Conservation (phyloP, 1,284 basidiomycete species). For the Paramarasmius palmivorus region DNA sequence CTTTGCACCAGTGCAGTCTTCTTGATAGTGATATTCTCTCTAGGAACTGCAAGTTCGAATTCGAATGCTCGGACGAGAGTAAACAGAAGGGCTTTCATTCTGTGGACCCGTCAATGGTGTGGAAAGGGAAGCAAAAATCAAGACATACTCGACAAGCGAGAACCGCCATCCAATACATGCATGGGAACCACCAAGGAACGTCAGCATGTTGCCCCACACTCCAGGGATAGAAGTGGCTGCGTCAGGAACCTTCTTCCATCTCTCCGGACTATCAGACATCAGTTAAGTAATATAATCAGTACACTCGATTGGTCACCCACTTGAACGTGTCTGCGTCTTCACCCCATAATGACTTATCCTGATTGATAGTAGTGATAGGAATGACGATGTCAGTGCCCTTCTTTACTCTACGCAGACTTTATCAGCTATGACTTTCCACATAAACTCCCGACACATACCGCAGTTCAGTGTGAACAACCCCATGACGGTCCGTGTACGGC, state of each 20-base stretch:
- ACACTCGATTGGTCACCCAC: slow-evolving; percentile 19
- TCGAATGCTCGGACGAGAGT: slow-evolving; percentile 55
- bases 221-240: slow-evolving; percentile 20
- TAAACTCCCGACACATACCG: too few species aligned
- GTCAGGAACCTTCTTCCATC: neutral
- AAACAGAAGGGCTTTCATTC: slow-evolving; percentile 62
- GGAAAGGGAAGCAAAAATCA: neutral
- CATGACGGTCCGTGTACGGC: slow-evolving; percentile 41
- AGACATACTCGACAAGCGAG: slow-evolving; percentile 35
- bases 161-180: slow-evolving; percentile 42
- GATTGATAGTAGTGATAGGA: slow-evolving; percentile 41
- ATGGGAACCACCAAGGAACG: slow-evolving; percentile 27
- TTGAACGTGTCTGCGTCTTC: slow-evolving; percentile 43
- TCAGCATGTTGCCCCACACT: slow-evolving; percentile 26
- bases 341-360: slow-evolving; percentile 43
- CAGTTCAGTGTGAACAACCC: slow-evolving; percentile 27
- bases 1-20: too few species aligned
- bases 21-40: slow-evolving; percentile 39
- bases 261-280: too few species aligned
- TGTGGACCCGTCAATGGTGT: slow-evolving; percentile 16
- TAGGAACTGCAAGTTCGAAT: slow-evolving; percentile 52
- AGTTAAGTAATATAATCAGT: too few species aligned
- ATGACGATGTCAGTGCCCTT: slow-evolving; percentile 37
- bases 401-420: slow-evolving; percentile 28
- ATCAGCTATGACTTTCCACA: neutral